These are phyloP conservation scores for Clarireedia hainanense DNA, from an alignment of 2,329 filamentous ascomycete genomes.

Conservation along the genomic window DNA sequence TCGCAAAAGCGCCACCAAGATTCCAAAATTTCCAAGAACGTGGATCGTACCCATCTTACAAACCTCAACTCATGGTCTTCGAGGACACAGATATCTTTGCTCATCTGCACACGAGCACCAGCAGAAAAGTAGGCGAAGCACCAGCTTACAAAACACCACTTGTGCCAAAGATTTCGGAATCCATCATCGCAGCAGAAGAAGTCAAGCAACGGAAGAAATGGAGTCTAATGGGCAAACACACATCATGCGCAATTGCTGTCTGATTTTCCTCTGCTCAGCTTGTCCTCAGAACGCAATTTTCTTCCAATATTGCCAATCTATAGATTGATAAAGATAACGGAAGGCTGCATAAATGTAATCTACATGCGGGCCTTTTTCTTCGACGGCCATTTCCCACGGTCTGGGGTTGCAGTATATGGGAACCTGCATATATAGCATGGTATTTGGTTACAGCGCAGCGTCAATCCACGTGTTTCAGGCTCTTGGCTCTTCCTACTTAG, in stretches of 20 bases:
- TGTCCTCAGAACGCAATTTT: not conserved
- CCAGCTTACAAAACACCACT: slow-evolving; percentile 18
- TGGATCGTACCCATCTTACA: slow-evolving; percentile 2
- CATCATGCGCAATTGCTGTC: slow-evolving; percentile 12
- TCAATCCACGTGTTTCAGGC: no score
- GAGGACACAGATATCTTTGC: slow-evolving; percentile 25
- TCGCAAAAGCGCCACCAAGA: not conserved
- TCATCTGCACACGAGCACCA: slow-evolving; percentile 27
- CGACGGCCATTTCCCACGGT: not conserved
- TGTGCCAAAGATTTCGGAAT: not conserved
- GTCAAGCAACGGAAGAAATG: slow-evolving; percentile 22
- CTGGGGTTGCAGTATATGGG: not conserved
- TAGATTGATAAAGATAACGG: not conserved
- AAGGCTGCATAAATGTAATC: not conserved
- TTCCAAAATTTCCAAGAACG: not conserved
- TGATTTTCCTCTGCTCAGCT: slow-evolving; percentile 1
- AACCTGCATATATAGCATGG: not conserved
- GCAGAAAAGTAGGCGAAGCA: slow-evolving; percentile 28
- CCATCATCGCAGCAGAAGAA: slow-evolving; percentile 5
- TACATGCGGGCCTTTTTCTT: not conserved
- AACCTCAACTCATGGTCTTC: slow-evolving; percentile 21
- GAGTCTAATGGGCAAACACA: slow-evolving; percentile 23
- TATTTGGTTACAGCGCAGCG: not conserved
- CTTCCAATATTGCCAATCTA: not conserved
- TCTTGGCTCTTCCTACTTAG: no score